Evolutionary conservation across 805 yeast species (phyloP).

Genomic region (Jamesozyma rosinii): DNA sequence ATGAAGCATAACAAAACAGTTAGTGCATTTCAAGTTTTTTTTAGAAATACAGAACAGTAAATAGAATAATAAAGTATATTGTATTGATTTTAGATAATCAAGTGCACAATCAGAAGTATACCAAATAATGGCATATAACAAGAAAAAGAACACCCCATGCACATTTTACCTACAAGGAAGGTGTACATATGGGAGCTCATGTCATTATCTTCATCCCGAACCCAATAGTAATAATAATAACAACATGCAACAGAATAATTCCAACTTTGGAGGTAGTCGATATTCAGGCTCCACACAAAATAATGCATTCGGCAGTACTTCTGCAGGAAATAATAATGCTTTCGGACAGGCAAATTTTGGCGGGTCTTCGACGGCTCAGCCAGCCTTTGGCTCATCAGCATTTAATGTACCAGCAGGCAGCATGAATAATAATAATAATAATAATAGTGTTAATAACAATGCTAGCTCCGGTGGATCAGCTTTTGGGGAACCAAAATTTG

Average conservation of each 20-base stretch:
- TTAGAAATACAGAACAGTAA: too few relatives aligned
- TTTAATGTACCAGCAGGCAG: background rate
- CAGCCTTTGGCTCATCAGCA: background rate
- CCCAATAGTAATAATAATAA: slow-evolving; percentile 10
- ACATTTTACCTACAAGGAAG: slow-evolving; percentile 36
- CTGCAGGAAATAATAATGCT: slow-evolving; percentile 5
- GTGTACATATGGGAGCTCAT: slow-evolving; percentile 37
- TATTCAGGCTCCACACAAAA: slow-evolving; percentile 8
- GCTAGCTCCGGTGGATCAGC: background rate
- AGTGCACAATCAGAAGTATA: background rate
- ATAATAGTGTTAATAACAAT: background rate
- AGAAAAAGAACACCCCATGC: slow-evolving; percentile 30
- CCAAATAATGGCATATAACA: slow-evolving; percentile 3
- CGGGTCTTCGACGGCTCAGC: slow-evolving; percentile 1
- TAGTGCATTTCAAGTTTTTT: too few relatives aligned
- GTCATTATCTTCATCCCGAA: slow-evolving; percentile 37
- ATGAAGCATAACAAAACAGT: too few relatives aligned
- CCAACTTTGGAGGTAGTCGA: slow-evolving; percentile 2
- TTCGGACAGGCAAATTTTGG: slow-evolving; percentile 15
- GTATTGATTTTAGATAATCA: too few relatives aligned
- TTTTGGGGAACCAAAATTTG: background rate
- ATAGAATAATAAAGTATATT: too few relatives aligned
- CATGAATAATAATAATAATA: background rate
- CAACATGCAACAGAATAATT: slow-evolving; percentile 4
- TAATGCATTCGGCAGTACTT: slow-evolving; percentile 8